Evolutionary conservation across 2,329 filamentous ascomycete species (phyloP).

Genomic region (Dactylellina sp.): DNA sequence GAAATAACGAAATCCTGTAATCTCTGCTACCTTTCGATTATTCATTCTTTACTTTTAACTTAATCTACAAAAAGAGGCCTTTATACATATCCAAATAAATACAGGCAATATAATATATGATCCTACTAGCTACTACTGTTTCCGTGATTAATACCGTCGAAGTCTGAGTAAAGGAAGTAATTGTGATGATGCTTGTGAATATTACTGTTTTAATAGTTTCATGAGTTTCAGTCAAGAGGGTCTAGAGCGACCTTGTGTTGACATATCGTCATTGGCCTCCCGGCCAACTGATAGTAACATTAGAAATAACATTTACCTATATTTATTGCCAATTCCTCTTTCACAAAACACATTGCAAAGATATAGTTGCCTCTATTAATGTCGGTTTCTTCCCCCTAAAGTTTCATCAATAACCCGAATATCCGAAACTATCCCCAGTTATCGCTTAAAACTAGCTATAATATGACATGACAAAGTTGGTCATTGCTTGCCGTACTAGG

Average conservation of each 20-base stretch:
- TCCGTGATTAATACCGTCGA: no score
- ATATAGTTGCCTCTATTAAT: conserved; percentile 1
- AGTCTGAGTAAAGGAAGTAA: no score
- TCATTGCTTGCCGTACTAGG: background rate
- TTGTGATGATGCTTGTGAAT: no score
- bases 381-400: background rate
- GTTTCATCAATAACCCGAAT: conserved; percentile 12
- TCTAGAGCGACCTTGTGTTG: conserved; percentile 9
- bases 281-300: background rate
- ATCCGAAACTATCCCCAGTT: conserved; percentile 6
- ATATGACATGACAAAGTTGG: conserved; percentile 10
- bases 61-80: no score
- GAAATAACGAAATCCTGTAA: no score
- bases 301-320: background rate
- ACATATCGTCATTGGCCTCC: background rate
- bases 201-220: background rate
- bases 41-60: no score
- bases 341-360: background rate
- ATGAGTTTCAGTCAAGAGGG: conserved; percentile 7
- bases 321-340: no score
- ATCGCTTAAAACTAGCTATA: background rate
- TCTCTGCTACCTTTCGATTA: no score
- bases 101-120: no score
- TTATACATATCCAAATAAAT: no score
- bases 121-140: no score